A percentile compares a stretch with the other conserved stretches of the same genome.
phyloP scores from a whole-genome alignment of 164 flowering plant species.

The Annona cherimola region DNA sequence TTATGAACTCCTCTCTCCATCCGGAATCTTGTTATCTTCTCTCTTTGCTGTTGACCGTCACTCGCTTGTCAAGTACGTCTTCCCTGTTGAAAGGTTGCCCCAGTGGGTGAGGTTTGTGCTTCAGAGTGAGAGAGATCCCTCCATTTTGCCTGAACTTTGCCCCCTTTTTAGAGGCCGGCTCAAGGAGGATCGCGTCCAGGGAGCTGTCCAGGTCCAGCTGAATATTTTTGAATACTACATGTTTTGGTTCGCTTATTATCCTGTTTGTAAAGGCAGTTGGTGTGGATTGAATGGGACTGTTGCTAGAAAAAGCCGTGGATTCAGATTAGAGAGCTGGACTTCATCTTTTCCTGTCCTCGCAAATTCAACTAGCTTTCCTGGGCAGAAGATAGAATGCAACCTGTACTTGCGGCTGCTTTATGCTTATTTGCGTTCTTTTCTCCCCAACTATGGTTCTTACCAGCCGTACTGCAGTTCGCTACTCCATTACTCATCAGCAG shows the following conservation, averaged over 20 bases:
- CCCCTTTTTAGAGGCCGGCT: slow-evolving; percentile 52
- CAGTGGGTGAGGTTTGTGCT: slow-evolving; percentile 65
- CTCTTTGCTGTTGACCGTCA: slow-evolving; percentile 56
- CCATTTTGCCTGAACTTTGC: slow-evolving; percentile 45
- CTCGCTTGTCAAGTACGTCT: slow-evolving; percentile 62
- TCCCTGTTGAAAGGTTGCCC: slow-evolving; percentile 75
- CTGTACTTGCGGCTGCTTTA: slow-evolving; percentile 57
- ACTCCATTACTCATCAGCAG: slow-evolving; percentile 41
- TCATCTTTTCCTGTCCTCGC: slow-evolving; percentile 50
- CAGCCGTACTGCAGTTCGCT: slow-evolving; percentile 67
- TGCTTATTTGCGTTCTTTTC: slow-evolving; percentile 62
- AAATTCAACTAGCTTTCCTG: slow-evolving; percentile 22
- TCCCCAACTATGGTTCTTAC: slow-evolving; percentile 43
- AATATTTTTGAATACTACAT: slow-evolving; percentile 79
- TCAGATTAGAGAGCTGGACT: slow-evolving; percentile 67
- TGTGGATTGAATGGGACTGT: slow-evolving; percentile 27
- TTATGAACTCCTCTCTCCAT: slow-evolving; percentile 57
- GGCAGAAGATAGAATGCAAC: slow-evolving; percentile 34
- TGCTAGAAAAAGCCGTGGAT: slow-evolving; percentile 26
- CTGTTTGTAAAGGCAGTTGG: slow-evolving; percentile 58
- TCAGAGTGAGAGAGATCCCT: slow-evolving; percentile 32
- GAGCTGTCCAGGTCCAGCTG: slow-evolving; percentile 51
- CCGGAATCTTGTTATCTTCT: slow-evolving; percentile 46
- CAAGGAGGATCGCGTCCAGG: slow-evolving; percentile 38
- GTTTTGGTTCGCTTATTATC: slow-evolving; percentile 92